Conservation (phyloP, 495 filamentous ascomycete genomes). For the Aspergillus wentii region DNA sequence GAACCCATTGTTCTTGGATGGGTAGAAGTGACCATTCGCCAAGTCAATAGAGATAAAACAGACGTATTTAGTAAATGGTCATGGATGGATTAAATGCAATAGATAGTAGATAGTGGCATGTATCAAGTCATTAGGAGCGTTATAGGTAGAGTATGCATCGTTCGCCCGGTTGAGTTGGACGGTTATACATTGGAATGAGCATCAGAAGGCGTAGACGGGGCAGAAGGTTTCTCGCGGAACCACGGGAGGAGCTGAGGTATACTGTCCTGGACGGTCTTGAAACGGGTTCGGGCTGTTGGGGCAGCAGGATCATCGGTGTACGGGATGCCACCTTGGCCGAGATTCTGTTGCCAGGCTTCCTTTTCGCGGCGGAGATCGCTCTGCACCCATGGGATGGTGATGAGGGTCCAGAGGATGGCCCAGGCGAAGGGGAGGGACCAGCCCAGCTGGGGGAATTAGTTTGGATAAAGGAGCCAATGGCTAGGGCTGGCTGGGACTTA, state of each 20-base stretch:
- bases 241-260: slow-evolving; percentile 28
- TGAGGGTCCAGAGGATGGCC: slow-evolving; percentile 58
- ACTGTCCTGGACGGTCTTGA: slow-evolving; percentile 31
- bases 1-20: slow-evolving; percentile 2
- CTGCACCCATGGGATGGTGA: slow-evolving; percentile 66
- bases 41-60: too few relatives aligned
- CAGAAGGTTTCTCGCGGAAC: slow-evolving; percentile 27
- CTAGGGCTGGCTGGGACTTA: slow-evolving; percentile 32
- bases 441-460: slow-evolving; percentile 29
- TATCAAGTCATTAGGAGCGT: too few relatives aligned
- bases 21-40: too few relatives aligned
- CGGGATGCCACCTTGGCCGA: slow-evolving; percentile 31
- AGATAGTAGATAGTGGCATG: too few relatives aligned
- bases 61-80: too few relatives aligned
- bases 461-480: too few relatives aligned
- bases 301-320: slow-evolving; percentile 37
- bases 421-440: slow-evolving; percentile 71
- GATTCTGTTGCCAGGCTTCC: slow-evolving; percentile 49
- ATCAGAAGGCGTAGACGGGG: slow-evolving; percentile 17
- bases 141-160: too few relatives aligned
- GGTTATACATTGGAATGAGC: background rate
- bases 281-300: slow-evolving; percentile 35
- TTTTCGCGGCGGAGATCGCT: slow-evolving; percentile 59
- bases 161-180: background rate
- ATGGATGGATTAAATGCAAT: too few relatives aligned